Evolutionary conservation across 306 rosid species (phyloP).

Genomic region (Arachis stenosperma): DNA sequence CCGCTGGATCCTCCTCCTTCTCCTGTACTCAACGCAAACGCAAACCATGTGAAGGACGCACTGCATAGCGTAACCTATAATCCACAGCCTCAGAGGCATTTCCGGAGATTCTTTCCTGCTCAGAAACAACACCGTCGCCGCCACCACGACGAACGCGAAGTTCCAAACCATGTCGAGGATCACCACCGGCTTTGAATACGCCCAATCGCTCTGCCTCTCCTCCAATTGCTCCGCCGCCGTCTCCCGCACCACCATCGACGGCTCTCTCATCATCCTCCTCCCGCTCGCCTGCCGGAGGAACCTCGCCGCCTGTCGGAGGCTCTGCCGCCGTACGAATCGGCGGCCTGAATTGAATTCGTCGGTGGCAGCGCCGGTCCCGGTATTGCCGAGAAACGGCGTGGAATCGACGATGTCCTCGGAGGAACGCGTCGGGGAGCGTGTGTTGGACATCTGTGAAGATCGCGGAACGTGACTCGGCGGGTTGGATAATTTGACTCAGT

Average conservation of each 20-base stretch:
- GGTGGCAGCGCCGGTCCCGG: conserved; percentile 48
- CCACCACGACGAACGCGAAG: conserved; percentile 72
- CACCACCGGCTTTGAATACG: conserved; percentile 90
- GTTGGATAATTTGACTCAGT: conserved; percentile 14
- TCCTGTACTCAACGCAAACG: conserved; percentile 71
- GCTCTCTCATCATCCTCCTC: conserved; percentile 85
- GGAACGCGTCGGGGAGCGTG: conserved; percentile 64
- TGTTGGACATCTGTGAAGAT: conserved; percentile 55
- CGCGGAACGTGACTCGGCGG: conserved; percentile 36
- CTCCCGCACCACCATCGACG: conserved; percentile 88
- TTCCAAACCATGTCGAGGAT: conserved; percentile 89
- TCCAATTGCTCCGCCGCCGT: conserved; percentile 95
- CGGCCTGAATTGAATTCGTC: conserved; percentile 65
- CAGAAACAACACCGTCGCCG: conserved; percentile 55
- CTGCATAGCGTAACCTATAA: conserved; percentile 77
- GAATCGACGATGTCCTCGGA: conserved; percentile 76
- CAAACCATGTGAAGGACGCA: conserved; percentile 81
- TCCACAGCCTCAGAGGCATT: conserved; percentile 84
- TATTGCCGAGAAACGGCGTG: conserved; percentile 62
- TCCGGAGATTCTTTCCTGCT: conserved; percentile 68
- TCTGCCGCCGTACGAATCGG: conserved; percentile 62
- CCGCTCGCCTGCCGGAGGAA: conserved; percentile 91
- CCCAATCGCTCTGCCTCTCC: conserved; percentile 99
- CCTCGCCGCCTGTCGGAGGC: conserved; percentile 90
- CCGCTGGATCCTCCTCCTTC: conserved; percentile 54